phyloP scores from a whole-genome alignment of 2,329 filamentous ascomycete species.

The Cercospora sp. region DNA sequence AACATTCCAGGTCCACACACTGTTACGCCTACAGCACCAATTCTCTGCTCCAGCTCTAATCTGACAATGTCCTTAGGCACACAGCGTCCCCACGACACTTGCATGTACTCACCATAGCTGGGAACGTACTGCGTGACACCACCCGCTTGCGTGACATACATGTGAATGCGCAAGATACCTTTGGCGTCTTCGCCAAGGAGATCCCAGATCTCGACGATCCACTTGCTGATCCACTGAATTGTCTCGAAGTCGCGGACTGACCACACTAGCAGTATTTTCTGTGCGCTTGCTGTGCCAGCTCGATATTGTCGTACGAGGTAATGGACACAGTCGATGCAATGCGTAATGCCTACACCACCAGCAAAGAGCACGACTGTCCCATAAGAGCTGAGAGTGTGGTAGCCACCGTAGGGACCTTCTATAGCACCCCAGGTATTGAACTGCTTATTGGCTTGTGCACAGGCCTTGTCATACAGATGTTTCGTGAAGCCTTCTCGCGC shows the following conservation, averaged over 20 bases:
- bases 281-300: not conserved
- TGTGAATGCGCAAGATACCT: not conserved
- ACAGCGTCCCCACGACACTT: not conserved
- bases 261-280: not conserved
- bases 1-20: slow-evolving; percentile 64
- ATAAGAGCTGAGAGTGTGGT: not conserved
- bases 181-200: not conserved
- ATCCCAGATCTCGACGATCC: not conserved
- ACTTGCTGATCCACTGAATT: not conserved
- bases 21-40: not conserved
- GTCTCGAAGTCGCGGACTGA: not conserved
- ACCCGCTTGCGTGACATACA: not conserved
- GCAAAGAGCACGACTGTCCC: not conserved
- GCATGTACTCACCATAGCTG: not conserved
- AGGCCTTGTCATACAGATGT: not conserved
- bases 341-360: not conserved
- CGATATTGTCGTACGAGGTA: not conserved
- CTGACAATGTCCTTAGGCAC: not conserved
- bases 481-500: not conserved
- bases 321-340: not conserved
- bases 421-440: not conserved
- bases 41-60: not conserved
- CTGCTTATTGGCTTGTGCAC: slow-evolving; percentile 40
- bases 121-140: not conserved
- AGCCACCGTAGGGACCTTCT: not conserved